A percentile compares a stretch with the other conserved stretches of the same genome.
Evolutionary conservation across 352 stramenopile species (phyloP).

Genomic region (Phytophthora citricola): DNA sequence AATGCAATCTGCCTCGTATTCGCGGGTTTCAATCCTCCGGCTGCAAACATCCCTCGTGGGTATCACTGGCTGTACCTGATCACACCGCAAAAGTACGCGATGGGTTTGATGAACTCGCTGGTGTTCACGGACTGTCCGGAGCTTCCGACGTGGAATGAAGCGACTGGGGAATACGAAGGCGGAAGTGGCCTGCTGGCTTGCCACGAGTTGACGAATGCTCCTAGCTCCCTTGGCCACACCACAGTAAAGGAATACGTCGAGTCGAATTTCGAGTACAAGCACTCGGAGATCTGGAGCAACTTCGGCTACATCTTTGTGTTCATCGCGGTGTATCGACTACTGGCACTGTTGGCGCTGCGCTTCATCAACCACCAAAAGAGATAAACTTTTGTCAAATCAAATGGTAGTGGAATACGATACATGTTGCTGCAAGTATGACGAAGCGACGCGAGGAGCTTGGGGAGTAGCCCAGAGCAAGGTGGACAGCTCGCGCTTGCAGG

Average conservation of each 20-base stretch:
- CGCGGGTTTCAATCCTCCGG: constrained; percentile 47
- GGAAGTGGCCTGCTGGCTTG: constrained; percentile 21
- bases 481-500: too few relatives aligned
- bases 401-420: too few relatives aligned
- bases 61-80: constrained; percentile 56
- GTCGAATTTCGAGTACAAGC: constrained; percentile 36
- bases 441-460: too few relatives aligned
- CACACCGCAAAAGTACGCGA: constrained; percentile 39
- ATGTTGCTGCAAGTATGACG: too few relatives aligned
- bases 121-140: constrained; percentile 41
- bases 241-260: constrained; percentile 34
- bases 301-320: constrained; percentile 39
- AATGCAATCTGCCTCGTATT: constrained; percentile 52
- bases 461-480: too few relatives aligned
- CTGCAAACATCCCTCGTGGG: constrained; percentile 37
- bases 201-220: constrained; percentile 18
- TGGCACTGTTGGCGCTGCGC: constrained; percentile 40
- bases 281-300: constrained; percentile 38
- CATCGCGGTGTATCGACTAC: constrained; percentile 34
- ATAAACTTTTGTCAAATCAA: constrained; percentile 12
- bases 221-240: constrained; percentile 19
- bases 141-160: constrained; percentile 27
- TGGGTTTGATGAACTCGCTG: constrained; percentile 39
- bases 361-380: constrained; percentile 56
- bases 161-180: constrained; percentile 18